Evolutionary conservation across 2,329 filamentous ascomycete species (phyloP).

Genomic region (Chrysosporium keratinophilum): DNA sequence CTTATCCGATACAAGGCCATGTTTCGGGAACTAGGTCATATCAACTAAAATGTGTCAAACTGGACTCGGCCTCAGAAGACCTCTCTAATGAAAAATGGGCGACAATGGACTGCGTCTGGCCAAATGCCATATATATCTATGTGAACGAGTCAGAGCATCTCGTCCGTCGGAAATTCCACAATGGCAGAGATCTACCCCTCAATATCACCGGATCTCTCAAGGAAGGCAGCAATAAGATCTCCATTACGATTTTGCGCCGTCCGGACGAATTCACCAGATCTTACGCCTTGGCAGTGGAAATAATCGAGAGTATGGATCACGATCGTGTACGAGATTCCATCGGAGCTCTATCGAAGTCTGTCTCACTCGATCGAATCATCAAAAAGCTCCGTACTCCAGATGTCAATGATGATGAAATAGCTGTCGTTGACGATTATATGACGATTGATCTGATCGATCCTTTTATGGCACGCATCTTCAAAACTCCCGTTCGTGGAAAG

Average conservation of each 20-base stretch:
- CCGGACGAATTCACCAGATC: conserved; percentile 23
- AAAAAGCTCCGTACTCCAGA: conserved; percentile 28
- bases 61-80: conserved; percentile 24
- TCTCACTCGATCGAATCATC: conserved; percentile 51
- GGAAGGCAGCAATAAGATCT: conserved; percentile 52
- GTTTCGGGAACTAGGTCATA: conserved; percentile 50
- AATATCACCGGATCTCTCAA: conserved; percentile 57
- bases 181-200: conserved; percentile 64
- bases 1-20: conserved; percentile 26
- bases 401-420: conserved; percentile 52
- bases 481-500: conserved; percentile 59
- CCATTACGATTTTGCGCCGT: conserved; percentile 41
- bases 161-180: conserved; percentile 56
- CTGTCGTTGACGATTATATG: conserved; percentile 48
- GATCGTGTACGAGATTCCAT: conserved; percentile 32
- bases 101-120: conserved; percentile 58
- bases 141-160: conserved; percentile 53
- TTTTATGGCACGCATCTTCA: conserved; percentile 55
- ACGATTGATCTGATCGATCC: conserved; percentile 57
- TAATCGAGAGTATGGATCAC: conserved; percentile 47
- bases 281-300: conserved; percentile 56
- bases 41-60: conserved; percentile 57
- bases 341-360: conserved; percentile 34
- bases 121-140: conserved; percentile 55
- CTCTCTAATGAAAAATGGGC: conserved; percentile 50